Evolutionary conservation across 148 eudicot genomes (phyloP).

Genomic region (Spergularia marina): DNA sequence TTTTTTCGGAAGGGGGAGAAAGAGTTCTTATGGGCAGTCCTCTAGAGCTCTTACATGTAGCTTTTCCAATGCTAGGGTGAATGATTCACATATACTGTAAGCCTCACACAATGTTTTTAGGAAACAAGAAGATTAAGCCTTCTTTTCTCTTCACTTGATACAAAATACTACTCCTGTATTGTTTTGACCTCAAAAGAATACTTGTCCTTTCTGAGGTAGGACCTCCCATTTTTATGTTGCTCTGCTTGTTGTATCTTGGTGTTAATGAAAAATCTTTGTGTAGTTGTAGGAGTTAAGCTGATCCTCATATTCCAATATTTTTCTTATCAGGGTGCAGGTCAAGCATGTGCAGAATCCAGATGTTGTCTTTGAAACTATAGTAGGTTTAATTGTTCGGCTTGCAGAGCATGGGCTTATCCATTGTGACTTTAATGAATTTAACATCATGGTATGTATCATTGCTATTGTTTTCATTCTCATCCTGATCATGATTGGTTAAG

Average conservation of each 20-base stretch:
- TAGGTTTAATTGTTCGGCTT: constrained; percentile 66
- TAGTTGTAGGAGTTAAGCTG: background rate
- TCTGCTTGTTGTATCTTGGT: background rate
- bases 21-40: too few relatives aligned
- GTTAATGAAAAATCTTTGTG: background rate
- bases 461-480: background rate
- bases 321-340: constrained; percentile 73
- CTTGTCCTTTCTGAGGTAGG: too few relatives aligned
- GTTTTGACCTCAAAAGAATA: too few relatives aligned
- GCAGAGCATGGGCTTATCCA: constrained; percentile 99
- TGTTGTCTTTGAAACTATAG: constrained; percentile 63
- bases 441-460: constrained; percentile 65
- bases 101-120: background rate
- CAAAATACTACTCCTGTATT: background rate
- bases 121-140: background rate
- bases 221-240: too few relatives aligned
- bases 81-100: background rate
- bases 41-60: background rate
- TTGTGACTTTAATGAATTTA: constrained; percentile 95
- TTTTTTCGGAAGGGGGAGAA: too few relatives aligned
- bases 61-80: background rate
- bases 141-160: background rate
- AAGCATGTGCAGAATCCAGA: constrained; percentile 85
- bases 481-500: background rate
- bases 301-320: background rate